Percentiles rank a stretch among this genome's conserved stretches.
phyloP scores from a whole-genome alignment of 2,329 filamentous ascomycete species.

The Apiospora rasikravindrae region DNA sequence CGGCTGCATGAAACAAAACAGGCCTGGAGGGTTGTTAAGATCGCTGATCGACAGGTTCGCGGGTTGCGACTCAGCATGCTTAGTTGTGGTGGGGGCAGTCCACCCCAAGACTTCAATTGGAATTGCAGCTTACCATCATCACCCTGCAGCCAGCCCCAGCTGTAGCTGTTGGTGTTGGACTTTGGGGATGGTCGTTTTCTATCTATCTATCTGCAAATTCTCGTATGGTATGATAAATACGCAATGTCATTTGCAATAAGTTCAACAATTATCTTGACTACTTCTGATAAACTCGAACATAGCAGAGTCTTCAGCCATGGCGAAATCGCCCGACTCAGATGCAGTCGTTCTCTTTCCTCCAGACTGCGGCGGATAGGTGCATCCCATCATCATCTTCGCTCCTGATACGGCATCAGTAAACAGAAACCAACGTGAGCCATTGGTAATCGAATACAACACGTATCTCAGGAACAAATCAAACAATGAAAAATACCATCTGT shows the following conservation, averaged over 20 bases:
- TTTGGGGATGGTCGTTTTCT: background rate
- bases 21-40: background rate
- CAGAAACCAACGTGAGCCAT: background rate
- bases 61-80: background rate
- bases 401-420: background rate
- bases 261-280: background rate
- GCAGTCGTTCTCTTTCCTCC: background rate
- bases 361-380: background rate
- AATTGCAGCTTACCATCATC: background rate
- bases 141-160: background rate
- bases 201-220: background rate
- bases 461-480: no score
- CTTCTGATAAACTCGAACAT: background rate
- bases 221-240: background rate
- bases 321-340: background rate
- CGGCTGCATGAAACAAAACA: background rate
- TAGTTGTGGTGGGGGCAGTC: background rate
- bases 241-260: background rate
- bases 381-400: background rate
- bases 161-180: background rate
- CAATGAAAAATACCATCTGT: no score
- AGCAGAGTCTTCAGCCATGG: background rate
- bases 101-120: background rate
- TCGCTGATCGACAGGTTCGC: background rate
- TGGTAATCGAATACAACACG: background rate